Evolutionary conservation across 805 yeast species (phyloP), one percentile per base, ranked within the genome.

Genomic region (Wickerhamiella galacta): DNA sequence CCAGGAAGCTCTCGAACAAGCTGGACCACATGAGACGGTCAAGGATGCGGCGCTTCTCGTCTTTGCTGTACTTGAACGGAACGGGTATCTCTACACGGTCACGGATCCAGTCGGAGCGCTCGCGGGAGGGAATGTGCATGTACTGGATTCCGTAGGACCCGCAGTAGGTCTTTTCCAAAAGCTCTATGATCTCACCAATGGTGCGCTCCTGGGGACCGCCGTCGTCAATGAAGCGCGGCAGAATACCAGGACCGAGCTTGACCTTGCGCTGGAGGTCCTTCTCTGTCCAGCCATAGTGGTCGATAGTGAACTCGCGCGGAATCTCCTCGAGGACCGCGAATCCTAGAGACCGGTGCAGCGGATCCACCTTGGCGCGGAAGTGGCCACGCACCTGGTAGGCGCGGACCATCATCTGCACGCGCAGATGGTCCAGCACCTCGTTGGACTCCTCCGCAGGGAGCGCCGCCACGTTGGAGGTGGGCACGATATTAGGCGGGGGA

Each of bases 381-480:
- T 90, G 99, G 45, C 98, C 99, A 60, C 96, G 75, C 33, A 90
- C 98, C 64, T 90, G 98, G 62, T 85, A 90, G 20, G 98, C 98
- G 58, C 99, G 79, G 42, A 92, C 95, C 48, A 90, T 68, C 47
- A 90, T 70, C 66, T 90, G 99, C 12, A 83, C 92, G 58, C 90
- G 90, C 66, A 90, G 70, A 57, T 90, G 96, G 41, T 80, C 68
- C 41, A 45, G 30, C 21, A 40, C 39, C 22, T 45, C 46, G 6
- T 25, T 3, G 30, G 35, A 32, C 34, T 35, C 34, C 42, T 78
- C 67, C 28, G 16, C 6, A 16, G 40, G 40, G 12, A 40, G 27
- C 42, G 62, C 56, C 39, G 55, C 56, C 31, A 68, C 66, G 18
- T 68, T 70, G 25, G 54, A 51, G 20, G 74, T 54, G 34, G 94